Evolutionary conservation across 2,329 filamentous ascomycete species (phyloP).

Genomic region (Colletotrichum sp.): DNA sequence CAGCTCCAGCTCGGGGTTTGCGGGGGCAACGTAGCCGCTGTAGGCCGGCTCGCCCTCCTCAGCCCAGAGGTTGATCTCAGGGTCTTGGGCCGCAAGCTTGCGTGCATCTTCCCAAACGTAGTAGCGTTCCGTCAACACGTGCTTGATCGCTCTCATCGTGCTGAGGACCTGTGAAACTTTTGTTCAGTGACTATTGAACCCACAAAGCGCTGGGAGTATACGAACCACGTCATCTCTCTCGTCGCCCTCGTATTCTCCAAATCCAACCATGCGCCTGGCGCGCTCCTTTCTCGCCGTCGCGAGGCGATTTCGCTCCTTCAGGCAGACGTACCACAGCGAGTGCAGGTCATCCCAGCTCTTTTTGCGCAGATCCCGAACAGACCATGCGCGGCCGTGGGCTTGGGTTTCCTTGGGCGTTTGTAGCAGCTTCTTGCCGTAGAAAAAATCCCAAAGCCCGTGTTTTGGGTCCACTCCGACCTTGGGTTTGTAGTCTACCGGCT

Average conservation of each 20-base stretch:
- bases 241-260: conserved; percentile 72
- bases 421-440: conserved; percentile 74
- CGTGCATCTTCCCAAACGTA: conserved; percentile 86
- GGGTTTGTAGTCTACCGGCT: conserved; percentile 70
- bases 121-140: conserved; percentile 84
- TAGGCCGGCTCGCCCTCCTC: conserved; percentile 35
- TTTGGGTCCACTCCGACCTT: conserved; percentile 67
- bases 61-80: conserved; percentile 63
- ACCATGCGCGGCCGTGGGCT: conserved; percentile 83
- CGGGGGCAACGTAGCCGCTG: conserved; percentile 53
- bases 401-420: conserved; percentile 73
- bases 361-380: conserved; percentile 79
- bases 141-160: conserved; percentile 85
- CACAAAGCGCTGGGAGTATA: conserved; percentile 14
- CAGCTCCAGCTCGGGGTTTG: conserved; percentile 27
- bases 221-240: conserved; percentile 71
- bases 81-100: conserved; percentile 67
- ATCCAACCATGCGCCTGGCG: conserved; percentile 69
- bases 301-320: conserved; percentile 88
- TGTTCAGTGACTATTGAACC: neutral
- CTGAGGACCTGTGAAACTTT: conserved; percentile 64
- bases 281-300: conserved; percentile 78
- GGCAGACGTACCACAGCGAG: conserved; percentile 91
- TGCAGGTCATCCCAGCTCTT: conserved; percentile 97
- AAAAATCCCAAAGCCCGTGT: conserved; percentile 94